Base-by-base conservation (phyloP, 129 eudicot species). In the Calendula officinalis region DNA sequence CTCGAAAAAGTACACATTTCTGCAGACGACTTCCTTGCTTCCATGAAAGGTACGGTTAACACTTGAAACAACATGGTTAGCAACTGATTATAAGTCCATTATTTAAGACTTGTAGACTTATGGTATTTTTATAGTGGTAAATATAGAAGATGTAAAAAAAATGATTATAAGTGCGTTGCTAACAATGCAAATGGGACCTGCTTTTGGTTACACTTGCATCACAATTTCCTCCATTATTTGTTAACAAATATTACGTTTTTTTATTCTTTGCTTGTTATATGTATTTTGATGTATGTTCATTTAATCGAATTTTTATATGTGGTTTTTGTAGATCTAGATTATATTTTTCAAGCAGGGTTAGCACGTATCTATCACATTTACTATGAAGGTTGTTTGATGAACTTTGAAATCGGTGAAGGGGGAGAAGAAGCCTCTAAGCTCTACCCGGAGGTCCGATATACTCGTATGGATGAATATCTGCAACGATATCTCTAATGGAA, bases 341-440 rank as follows among this genome's bases (percentile, higher is more conserved):
- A 35, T 51, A 83, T 64, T 53, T 13, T 8, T 22, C 86, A 83
- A 72, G 95, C 81, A 32, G 95, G 81, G 55, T n/a, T 83, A 0
- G 79, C 83, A 9, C 90, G 85, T 54, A 80, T 80, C 39, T 86
- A 77, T 49, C 95, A 82, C 33, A 75, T 86, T 2, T 86, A 66
- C 84, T 86, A 83, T 30, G 90, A 87, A 32, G 95, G 90, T 7
- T 78, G 95, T 44, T 33, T 78, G 45, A 75, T 83, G 52, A 83
- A 83, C 69, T 87, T 87, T 30, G 85, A 78, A 37, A 69, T 83
- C 1, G 84, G 75, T 6, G 85, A 83, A 39, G 73, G 60, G 32
- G 81, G 77, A 9, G 87, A 66, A 77, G 90, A 83, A 64, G 95
- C 95, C 8, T 72, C 95, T 3, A 49, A 56, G 62, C 87, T 87